A percentile compares a stretch with the other conserved stretches of the same genome.
Evolutionary conservation across 2,329 filamentous ascomycete species (phyloP).

Genomic region (Epicoccum sorghinum): DNA sequence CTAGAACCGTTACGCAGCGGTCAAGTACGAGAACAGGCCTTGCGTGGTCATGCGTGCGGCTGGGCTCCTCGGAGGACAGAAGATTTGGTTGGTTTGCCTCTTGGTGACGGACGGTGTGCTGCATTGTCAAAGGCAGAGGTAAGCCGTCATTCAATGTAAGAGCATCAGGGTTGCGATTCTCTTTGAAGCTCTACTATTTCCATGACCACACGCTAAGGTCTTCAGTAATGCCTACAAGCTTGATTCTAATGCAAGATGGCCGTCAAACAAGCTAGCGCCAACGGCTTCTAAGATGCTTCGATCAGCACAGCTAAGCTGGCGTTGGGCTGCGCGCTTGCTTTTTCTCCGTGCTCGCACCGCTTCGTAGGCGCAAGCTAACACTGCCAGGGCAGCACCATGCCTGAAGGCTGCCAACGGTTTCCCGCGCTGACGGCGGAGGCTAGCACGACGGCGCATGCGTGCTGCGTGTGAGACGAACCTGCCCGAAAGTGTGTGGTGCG

Average conservation of each 20-base stretch:
- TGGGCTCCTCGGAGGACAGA: conserved; percentile 4
- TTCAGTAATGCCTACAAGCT: conserved; percentile 7
- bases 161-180: background rate
- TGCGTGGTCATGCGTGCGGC: conserved; percentile 17
- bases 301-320: conserved; percentile 18
- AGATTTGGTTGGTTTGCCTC: background rate
- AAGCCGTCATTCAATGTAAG: conserved; percentile 4
- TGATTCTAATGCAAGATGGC: conserved; percentile 9
- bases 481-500: conserved; percentile 36
- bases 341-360: conserved; percentile 18
- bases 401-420: conserved; percentile 31
- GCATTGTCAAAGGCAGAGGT: conserved; percentile 1
- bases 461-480: conserved; percentile 27
- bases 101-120: background rate
- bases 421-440: conserved; percentile 44
- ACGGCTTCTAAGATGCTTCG: conserved; percentile 11
- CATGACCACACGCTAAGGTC: conserved; percentile 10
- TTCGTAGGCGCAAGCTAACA: conserved; percentile 21
- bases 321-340: conserved; percentile 20
- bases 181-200: background rate
- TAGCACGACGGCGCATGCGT: conserved; percentile 38
- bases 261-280: conserved; percentile 11
- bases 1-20: conserved; percentile 10
- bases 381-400: conserved; percentile 31
- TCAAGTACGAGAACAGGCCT: conserved; percentile 11